A percentile compares a stretch with the other conserved stretches of the same genome.
phyloP scores from a whole-genome alignment of 768 basidiomycete species.

The Suillus sp. region DNA sequence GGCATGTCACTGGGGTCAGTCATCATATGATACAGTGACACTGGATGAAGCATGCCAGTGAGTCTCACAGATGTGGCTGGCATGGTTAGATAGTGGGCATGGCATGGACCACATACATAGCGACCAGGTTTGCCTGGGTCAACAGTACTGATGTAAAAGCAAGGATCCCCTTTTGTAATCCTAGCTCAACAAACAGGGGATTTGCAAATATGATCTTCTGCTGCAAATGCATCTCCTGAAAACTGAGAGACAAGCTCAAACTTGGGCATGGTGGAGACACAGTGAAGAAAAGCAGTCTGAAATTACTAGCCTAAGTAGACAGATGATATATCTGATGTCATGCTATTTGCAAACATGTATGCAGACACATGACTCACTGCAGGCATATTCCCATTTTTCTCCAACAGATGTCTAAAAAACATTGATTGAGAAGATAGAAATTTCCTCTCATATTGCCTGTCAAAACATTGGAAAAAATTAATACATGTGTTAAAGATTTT shows the following conservation, averaged over 20 bases:
- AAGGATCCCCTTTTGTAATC: constrained; percentile 6
- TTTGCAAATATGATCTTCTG: background rate
- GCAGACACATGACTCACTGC: too few relatives aligned
- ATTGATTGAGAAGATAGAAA: too few relatives aligned
- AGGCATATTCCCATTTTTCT: too few relatives aligned
- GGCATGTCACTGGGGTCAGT: too few relatives aligned
- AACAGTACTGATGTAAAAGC: constrained; percentile 1
- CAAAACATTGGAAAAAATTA: too few relatives aligned
- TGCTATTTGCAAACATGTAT: too few relatives aligned
- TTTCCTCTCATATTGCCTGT: too few relatives aligned
- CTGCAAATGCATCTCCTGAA: background rate
- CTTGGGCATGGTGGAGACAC: background rate
- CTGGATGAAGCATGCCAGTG: background rate
- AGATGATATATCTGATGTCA: too few relatives aligned
- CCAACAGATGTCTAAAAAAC: too few relatives aligned
- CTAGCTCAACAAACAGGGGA: background rate
- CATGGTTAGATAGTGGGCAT: background rate
- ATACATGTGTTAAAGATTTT: too few relatives aligned
- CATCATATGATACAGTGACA: background rate
- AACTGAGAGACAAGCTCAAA: constrained; percentile 1
- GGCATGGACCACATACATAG: background rate
- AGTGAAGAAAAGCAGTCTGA: too few relatives aligned
- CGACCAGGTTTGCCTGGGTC: background rate
- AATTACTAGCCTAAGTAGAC: too few relatives aligned
- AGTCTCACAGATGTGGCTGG: background rate